Conservation (phyloP, 495 filamentous ascomycete genomes). For the Trichodelitschia bisporula region DNA sequence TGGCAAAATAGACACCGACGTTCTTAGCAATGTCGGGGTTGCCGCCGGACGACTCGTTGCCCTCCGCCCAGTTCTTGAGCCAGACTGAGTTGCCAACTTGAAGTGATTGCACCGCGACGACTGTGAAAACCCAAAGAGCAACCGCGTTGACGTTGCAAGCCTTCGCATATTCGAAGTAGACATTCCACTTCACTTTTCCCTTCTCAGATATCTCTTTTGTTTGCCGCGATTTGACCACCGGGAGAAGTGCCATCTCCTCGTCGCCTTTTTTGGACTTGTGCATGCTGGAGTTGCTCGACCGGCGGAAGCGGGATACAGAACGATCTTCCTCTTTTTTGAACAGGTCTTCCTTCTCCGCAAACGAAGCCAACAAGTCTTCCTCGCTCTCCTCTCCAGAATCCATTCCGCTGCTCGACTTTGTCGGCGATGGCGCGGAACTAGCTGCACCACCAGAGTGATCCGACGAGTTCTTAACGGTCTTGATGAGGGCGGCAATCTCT, state of each 20-base stretch:
- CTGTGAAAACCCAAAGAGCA: slow-evolving; percentile 45
- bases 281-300: too few relatives aligned
- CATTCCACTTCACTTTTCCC: slow-evolving; percentile 86
- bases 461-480: slow-evolving; percentile 42
- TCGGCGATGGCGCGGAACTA: too few relatives aligned
- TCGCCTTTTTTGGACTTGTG: slow-evolving; percentile 44
- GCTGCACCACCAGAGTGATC: too few relatives aligned
- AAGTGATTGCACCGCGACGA: slow-evolving; percentile 56
- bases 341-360: too few relatives aligned
- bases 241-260: slow-evolving; percentile 46
- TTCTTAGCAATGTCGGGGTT: slow-evolving; percentile 68
- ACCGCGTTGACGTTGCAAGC: slow-evolving; percentile 77
- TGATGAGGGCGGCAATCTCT: slow-evolving; percentile 63
- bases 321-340: too few relatives aligned
- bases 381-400: slow-evolving; percentile 30
- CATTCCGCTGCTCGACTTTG: too few relatives aligned
- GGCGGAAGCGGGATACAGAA: too few relatives aligned
- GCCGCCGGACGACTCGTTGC: slow-evolving; percentile 34
- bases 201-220: slow-evolving; percentile 70
- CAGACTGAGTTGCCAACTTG: slow-evolving; percentile 43
- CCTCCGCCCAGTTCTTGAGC: slow-evolving; percentile 79
- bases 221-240: slow-evolving; percentile 48
- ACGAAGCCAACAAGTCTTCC: slow-evolving; percentile 44
- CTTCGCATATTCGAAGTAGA: slow-evolving; percentile 45
- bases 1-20: slow-evolving; percentile 79